Evolutionary conservation across 169 alveolate genomes (phyloP).

Genomic region (Condylostoma magnum): DNA sequence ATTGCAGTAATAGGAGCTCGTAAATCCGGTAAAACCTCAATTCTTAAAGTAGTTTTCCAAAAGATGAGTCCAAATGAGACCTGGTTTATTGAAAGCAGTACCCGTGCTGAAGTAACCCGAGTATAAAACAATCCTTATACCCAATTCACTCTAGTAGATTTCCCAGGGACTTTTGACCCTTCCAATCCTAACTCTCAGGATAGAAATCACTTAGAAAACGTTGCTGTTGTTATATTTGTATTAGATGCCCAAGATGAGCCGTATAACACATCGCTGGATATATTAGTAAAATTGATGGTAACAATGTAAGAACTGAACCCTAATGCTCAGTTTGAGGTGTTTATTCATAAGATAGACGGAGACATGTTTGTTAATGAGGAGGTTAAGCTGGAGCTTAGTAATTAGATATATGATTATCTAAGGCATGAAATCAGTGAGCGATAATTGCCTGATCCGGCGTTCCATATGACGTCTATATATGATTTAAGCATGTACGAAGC

Average conservation of each 20-base stretch:
- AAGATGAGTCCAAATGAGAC: slow-evolving; percentile 70
- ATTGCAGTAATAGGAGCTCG: slow-evolving; percentile 13
- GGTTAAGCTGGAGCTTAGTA: slow-evolving; percentile 61
- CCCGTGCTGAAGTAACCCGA: slow-evolving; percentile 26
- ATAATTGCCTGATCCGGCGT: slow-evolving; percentile 43
- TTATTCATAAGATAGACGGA: slow-evolving; percentile 79
- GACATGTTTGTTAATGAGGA: slow-evolving; percentile 68
- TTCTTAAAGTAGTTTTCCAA: slow-evolving; percentile 57
- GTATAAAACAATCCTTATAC: slow-evolving; percentile 42
- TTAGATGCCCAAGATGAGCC: slow-evolving; percentile 78
- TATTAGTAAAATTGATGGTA: slow-evolving; percentile 35
- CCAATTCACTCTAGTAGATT: slow-evolving; percentile 36
- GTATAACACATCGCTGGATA: slow-evolving; percentile 48
- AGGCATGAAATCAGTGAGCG: slow-evolving; percentile 48
- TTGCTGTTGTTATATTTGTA: slow-evolving; percentile 67
- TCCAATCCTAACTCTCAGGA: slow-evolving; percentile 33
- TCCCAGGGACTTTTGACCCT: slow-evolving; percentile 46
- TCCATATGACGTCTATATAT: slow-evolving; percentile 75
- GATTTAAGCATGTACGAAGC: slow-evolving; percentile 87
- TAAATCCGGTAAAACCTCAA: slow-evolving; percentile 64
- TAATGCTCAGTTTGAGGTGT: slow-evolving; percentile 60
- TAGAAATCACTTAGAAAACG: slow-evolving; percentile 37
- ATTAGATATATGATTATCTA: slow-evolving; percentile 52
- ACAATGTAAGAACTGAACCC: slow-evolving; percentile 30
- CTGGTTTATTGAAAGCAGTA: slow-evolving; percentile 37